Conservation (phyloP, 306 rosid genomes). For the Inga laurina region DNA sequence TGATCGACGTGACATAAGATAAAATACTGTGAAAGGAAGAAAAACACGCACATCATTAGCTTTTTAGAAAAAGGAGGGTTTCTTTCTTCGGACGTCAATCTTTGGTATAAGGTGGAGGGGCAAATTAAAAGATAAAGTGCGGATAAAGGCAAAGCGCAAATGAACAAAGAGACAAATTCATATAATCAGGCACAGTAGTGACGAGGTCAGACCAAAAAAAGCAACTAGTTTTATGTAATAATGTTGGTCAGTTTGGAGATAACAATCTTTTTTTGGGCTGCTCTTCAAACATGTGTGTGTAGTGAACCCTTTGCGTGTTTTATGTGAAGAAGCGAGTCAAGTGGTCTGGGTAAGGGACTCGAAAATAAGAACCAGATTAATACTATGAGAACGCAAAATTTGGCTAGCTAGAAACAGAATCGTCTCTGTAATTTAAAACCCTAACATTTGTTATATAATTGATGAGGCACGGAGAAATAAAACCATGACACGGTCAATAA, state of each 20-base stretch:
- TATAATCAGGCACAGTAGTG: not conserved
- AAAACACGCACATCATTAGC: not conserved
- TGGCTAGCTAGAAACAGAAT: not conserved
- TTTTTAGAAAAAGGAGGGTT: not conserved
- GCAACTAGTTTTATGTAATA: not conserved
- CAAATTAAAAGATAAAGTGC: not conserved
- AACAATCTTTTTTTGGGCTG: not conserved
- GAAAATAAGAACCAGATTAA: not conserved
- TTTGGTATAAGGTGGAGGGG: not conserved
- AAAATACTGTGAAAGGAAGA: not conserved
- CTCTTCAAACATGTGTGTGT: not conserved
- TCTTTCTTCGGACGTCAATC: not conserved
- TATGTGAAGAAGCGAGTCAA: not conserved
- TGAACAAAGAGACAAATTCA: not conserved
- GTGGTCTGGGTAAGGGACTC: not conserved
- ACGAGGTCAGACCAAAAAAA: not conserved
- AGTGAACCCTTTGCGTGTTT: not conserved
- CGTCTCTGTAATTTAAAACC: not conserved
- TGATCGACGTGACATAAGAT: not conserved
- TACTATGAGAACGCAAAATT: not conserved
- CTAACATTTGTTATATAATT: not conserved
- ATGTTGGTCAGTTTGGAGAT: not conserved
- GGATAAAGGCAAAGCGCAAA: not conserved
- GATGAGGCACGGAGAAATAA: no score
- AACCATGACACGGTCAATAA: not conserved